Base-by-base conservation (phyloP, 805 yeast species). In the Wickerhamomyces ciferrii region DNA sequence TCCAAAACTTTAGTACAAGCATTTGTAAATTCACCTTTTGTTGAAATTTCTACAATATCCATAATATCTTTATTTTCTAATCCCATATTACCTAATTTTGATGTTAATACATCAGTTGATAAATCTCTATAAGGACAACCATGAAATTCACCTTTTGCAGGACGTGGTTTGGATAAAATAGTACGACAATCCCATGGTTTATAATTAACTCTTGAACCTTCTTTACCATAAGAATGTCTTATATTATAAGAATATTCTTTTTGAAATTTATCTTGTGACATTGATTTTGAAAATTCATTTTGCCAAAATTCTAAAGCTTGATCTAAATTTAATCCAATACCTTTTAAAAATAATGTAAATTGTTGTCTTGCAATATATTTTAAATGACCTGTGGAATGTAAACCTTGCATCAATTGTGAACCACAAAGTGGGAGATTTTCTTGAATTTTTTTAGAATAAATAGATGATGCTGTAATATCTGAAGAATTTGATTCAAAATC, bases 1-100 rank as follows among this genome's bases (percentile, higher is more conserved):
- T 91, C 97, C 65, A 88, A 87, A 3, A 88, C 96, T 59, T 87
- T 77, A 0, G 97, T 84, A 62, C 97, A 91, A 0, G 98, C 97
- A 36, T 81, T 74, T 21, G 92, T 89, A 61, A 79, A 91, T 52
- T 87, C 87, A 29, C 83, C 79, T 45, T 76, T 75, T 42, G 75
- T 76, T 40, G 85, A 83, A 45, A 84, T 79, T 42, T 86, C 92
- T 43, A 84, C 53, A 13, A 94, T 78, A 36, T 78, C 78, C 40
- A 75, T 72, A 42, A 87, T 65, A 42, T 79, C 75, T 21, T 67
- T 75, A 48, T 85, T 87, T 10, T 63, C 70, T 42, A 88, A 67
- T 1, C 91, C 92, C 80, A 87, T 76, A 19, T 71, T 75, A 37
- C 69, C 66, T 52, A 94, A 70, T 49, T 79, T 78, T 3, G 57